Conservation (phyloP, 805 yeast species). For the Metschnikowia corniflorae region DNA sequence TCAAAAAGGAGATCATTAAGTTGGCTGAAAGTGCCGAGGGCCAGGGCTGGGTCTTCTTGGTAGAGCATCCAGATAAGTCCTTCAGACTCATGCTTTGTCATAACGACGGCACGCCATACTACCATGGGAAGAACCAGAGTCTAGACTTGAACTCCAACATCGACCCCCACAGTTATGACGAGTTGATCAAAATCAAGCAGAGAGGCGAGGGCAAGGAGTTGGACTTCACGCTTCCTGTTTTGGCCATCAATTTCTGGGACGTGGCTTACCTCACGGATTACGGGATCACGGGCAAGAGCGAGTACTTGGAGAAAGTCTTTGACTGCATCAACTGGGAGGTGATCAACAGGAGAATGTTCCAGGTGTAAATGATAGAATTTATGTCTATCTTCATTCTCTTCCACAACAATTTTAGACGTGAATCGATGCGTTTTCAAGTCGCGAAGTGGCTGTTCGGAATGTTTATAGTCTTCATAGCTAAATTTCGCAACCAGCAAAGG, state of each 20-base stretch:
- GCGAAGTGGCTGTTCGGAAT: no score
- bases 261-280: conserved; percentile 82
- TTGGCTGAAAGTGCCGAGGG: conserved; percentile 54
- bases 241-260: conserved; percentile 85
- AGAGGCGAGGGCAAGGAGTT: conserved; percentile 39
- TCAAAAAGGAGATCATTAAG: conserved; percentile 47
- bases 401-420: no score
- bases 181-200: conserved; percentile 41
- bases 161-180: conserved; percentile 49
- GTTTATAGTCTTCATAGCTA: no score
- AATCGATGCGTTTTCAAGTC: no score
- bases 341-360: conserved; percentile 50
- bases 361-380: conserved; percentile 19
- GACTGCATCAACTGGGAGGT: conserved; percentile 82
- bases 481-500: no score
- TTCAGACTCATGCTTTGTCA: conserved; percentile 53
- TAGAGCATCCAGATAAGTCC: conserved; percentile 61
- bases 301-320: conserved; percentile 73
- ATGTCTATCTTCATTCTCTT: no score
- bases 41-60: conserved; percentile 74
- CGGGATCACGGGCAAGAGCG: conserved; percentile 70
- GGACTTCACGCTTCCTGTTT: conserved; percentile 69
- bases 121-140: conserved; percentile 63
- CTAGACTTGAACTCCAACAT: conserved; percentile 76
- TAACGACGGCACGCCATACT: conserved; percentile 78